Base-by-base conservation (phyloP, 2,329 filamentous ascomycete genomes). In the Fulvia fulva region DNA sequence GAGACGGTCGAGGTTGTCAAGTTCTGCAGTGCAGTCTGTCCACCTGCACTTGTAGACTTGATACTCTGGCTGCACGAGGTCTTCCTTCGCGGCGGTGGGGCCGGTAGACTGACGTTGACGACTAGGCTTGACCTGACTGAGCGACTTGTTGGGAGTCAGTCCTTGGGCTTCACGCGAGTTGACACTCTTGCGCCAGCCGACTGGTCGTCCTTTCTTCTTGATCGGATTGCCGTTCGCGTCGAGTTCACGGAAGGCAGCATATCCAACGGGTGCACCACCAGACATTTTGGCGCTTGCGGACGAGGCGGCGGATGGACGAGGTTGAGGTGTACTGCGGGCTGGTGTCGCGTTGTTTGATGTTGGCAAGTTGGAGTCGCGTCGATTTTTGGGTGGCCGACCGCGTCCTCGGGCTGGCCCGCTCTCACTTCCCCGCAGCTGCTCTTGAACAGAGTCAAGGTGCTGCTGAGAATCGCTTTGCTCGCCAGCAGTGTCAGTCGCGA, bases 1-100 rank as follows among this genome's bases (percentile, higher is more conserved):
- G 5, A 88, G 72, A 0, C 81, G 83, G 8, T 81, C 78, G 14
- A 87, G 70, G 63, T 87, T 87, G 70, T 88, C 85, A 5, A 88
- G 73, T 62, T 85, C 78, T 0, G 81, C 79, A 3, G 71, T 70
- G 67, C 86, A 88, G 1, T 73, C 70, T 53, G 78, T 71, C 85
- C 85, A 88, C 44, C 75, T 70, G 70, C 86, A 88, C 55, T 77
- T 75, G 67, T 79, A 88, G 5, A 82, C 76, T 51, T 75, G 73
- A 57, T 75, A 78, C 28, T 69, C 67, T 0, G 70, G 69, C 41
- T 71, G 62, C 11, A 62, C 58, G 34, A 60, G 25, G 11, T 46
- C 43, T 5, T 58, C 56, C 5, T 55, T 55, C n/a, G n/a, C n/a
- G 3, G 51, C 25, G 16, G 28, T 32, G 5, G 56, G 44, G 11